A percentile compares a stretch with the other conserved stretches of the same genome.
Evolutionary conservation across 2,329 filamentous ascomycete species (phyloP).

Genomic region (Ophiostoma perfectum): DNA sequence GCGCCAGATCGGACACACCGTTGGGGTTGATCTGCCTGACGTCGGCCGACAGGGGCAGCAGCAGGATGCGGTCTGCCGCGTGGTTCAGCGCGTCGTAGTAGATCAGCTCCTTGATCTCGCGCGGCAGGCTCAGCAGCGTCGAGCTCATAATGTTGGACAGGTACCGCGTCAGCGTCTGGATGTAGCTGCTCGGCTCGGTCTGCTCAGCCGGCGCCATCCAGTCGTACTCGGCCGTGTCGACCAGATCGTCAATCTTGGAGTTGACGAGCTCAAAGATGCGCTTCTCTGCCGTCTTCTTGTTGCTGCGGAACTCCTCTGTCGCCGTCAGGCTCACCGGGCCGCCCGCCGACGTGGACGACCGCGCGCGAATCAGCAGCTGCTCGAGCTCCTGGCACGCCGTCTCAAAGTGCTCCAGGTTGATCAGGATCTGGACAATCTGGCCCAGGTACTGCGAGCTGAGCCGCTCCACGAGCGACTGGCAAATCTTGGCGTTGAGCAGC

Average conservation of each 20-base stretch:
- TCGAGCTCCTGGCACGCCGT: slow-evolving; percentile 87
- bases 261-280: slow-evolving; percentile 98
- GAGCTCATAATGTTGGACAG: slow-evolving; percentile 95
- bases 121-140: slow-evolving; percentile 84
- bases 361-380: slow-evolving; percentile 73
- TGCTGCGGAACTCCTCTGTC: slow-evolving; percentile 77
- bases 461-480: slow-evolving; percentile 79
- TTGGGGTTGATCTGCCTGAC: slow-evolving; percentile 85
- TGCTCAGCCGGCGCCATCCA: slow-evolving; percentile 62
- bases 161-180: slow-evolving; percentile 90
- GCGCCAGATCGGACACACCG: slow-evolving; percentile 71
- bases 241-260: slow-evolving; percentile 94
- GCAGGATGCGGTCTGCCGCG: slow-evolving; percentile 77
- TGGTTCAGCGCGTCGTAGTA: slow-evolving; percentile 96
- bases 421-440: slow-evolving; percentile 96
- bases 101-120: slow-evolving; percentile 94
- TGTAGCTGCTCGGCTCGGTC: slow-evolving; percentile 80
- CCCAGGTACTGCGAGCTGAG: slow-evolving; percentile 90
- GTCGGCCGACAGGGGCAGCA: slow-evolving; percentile 68
- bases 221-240: slow-evolving; percentile 96
- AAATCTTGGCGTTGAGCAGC: slow-evolving; percentile 87
- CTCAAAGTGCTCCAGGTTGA: slow-evolving; percentile 96
- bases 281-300: slow-evolving; percentile 95
- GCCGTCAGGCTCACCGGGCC: slow-evolving; percentile 75
- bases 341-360: slow-evolving; percentile 74